Evolutionary conservation across 1,284 basidiomycete species (phyloP), one percentile per base, ranked within the genome.

Genomic region (Pseudozyma tsukubaensis): DNA sequence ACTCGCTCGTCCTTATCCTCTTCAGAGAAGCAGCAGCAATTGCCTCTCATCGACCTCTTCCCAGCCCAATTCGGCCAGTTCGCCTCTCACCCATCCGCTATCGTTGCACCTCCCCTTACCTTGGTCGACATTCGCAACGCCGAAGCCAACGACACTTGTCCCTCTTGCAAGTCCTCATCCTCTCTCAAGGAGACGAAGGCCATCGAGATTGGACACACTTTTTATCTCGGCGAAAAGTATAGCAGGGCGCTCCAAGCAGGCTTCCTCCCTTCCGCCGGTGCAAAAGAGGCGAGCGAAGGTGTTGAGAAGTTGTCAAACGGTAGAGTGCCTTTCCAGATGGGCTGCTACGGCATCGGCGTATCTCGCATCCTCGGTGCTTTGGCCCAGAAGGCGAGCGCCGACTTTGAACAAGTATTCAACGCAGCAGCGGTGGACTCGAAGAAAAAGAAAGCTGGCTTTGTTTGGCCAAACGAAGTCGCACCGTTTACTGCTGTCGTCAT

Each of bases 171-270:
- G 69, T 69, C 50, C 9, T 40, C 16, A 6, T 9, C 14, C 3
- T 67, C 75, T 7, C 72, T 86, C 1, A 16, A 50, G 0, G 62
- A 73, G 36, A 77, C 59, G 16, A 65, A 68, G 14, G 79, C 85
- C 1, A 85, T 86, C 60, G 85, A 86, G 55, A 74, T 86, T 1
- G 85, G 79, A 0, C 85, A 86, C 50, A 85, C 85, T 0, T 86
- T 86, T 56, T 70, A 81, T 37, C 80, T 86, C 4, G 85, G 85
- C 7, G 80, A 80, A 1, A 65, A 72, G 45, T 86, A 86, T 60
- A 81, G 81, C 3, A 66, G 72, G 8, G 65, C 83, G 12, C 78
- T 86, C 9, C 63, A 78, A 13, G 74, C 76, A 34, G 64, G 60
- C 0, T 83, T 80, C 19, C 5, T 52, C 10, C 56, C 72, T 3